Evolutionary conservation across 257 asterid genomes (phyloP).

Genomic region (Penstemon newberryi): DNA sequence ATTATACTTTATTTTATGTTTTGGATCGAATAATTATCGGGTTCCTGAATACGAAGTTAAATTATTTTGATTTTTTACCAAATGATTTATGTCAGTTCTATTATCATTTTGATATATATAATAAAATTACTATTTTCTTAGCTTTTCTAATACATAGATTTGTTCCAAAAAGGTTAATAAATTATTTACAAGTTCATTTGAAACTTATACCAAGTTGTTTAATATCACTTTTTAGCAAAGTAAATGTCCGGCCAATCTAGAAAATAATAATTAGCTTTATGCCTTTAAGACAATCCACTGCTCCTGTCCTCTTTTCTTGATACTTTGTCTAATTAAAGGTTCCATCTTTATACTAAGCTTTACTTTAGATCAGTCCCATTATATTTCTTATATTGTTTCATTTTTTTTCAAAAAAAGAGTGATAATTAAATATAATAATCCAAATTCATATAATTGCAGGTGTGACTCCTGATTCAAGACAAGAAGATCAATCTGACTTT

Average conservation of each 20-base stretch:
- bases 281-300: neutral
- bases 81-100: too few species aligned
- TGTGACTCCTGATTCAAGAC: constrained; percentile 65
- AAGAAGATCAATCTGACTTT: constrained; percentile 56
- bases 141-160: too few species aligned
- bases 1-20: too few species aligned
- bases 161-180: too few species aligned
- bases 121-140: too few species aligned
- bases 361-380: constrained; percentile 20
- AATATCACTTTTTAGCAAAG: neutral
- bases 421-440: neutral
- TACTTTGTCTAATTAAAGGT: constrained; percentile 30
- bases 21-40: too few species aligned
- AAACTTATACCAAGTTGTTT: neutral
- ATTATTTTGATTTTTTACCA: too few species aligned
- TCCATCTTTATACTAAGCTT: constrained; percentile 13
- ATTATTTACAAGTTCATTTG: neutral
- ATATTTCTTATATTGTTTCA: constrained; percentile 4
- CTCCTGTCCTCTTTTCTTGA: neutral
- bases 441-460: constrained; percentile 43
- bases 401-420: too few species aligned
- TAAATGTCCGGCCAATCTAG: neutral
- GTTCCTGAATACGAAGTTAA: too few species aligned
- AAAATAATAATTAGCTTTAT: neutral
- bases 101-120: too few species aligned